phyloP scores from a whole-genome alignment of 352 stramenopile species.

The Bremia lactucae region DNA sequence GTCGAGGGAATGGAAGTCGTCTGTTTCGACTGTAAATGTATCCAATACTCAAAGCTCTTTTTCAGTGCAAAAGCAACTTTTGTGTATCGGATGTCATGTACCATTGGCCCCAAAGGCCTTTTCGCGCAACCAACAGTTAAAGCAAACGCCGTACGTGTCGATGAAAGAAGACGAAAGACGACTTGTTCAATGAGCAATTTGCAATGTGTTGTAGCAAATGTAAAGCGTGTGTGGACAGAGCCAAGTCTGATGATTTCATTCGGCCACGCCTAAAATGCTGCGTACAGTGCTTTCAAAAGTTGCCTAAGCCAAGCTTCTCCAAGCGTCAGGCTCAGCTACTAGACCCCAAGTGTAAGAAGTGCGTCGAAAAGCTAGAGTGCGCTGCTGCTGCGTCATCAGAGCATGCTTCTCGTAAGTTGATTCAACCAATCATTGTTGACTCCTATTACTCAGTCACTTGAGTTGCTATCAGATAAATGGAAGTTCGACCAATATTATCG shows the following conservation, averaged over 20 bases:
- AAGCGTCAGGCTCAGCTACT: constrained; percentile 57
- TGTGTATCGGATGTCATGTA: constrained; percentile 22
- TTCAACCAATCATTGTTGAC: neutral
- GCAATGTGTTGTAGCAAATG: constrained; percentile 35
- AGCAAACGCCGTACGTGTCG: constrained; percentile 24
- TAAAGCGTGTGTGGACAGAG: constrained; percentile 32
- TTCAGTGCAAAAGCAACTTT: constrained; percentile 3
- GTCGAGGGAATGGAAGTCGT: too few relatives aligned
- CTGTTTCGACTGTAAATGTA: too few relatives aligned
- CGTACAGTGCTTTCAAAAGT: constrained; percentile 64
- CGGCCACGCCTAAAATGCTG: constrained; percentile 43
- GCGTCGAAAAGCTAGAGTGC: constrained; percentile 38
- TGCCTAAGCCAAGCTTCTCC: constrained; percentile 49
- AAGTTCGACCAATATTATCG: constrained; percentile 52
- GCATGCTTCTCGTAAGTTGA: constrained; percentile 17
- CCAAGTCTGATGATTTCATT: constrained; percentile 8
- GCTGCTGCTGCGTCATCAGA: constrained; percentile 16
- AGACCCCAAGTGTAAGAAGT: constrained; percentile 52
- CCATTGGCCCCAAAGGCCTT: constrained; percentile 14
- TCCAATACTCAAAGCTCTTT: too few relatives aligned
- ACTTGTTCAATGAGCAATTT: neutral
- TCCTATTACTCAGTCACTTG: neutral
- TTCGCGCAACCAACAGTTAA: constrained; percentile 42
- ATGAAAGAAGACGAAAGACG: neutral
- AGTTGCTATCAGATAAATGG: constrained; percentile 34